Conservation (phyloP, 2,329 filamentous ascomycete species). For the Trichoderma sp. region DNA sequence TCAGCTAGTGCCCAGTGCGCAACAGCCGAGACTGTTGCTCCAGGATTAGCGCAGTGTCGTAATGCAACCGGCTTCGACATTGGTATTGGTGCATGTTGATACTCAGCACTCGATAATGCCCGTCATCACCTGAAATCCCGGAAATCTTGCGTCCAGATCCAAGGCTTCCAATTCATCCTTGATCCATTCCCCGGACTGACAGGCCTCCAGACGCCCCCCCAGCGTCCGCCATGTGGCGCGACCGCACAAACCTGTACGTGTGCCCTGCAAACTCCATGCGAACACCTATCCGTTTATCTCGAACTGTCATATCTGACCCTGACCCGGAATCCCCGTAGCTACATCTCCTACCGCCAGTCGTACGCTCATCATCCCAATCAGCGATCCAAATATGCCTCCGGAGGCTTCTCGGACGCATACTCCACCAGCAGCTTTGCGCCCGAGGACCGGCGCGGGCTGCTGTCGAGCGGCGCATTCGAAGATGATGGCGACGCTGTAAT, state of each 20-base stretch:
- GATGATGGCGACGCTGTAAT: slow-evolving; percentile 94
- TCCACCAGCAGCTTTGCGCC: slow-evolving; percentile 46
- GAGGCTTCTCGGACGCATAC: slow-evolving; percentile 58
- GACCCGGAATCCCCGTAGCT: slow-evolving; percentile 52
- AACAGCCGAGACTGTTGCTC: background rate
- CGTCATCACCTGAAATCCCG: slow-evolving; percentile 19
- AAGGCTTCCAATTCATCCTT: slow-evolving; percentile 12
- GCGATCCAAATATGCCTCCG: slow-evolving; percentile 66
- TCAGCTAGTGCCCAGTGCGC: background rate
- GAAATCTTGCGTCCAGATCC: slow-evolving; percentile 23
- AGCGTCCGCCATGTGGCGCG: slow-evolving; percentile 88
- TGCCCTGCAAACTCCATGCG: background rate
- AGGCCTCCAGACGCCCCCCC: slow-evolving; percentile 27
- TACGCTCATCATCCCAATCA: slow-evolving; percentile 93
- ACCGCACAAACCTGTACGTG: slow-evolving; percentile 93
- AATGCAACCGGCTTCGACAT: slow-evolving; percentile 21
- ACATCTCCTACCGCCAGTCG: slow-evolving; percentile 98
- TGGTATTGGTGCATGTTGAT: background rate
- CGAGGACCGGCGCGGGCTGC: slow-evolving; percentile 71
- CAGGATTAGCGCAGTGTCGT: background rate
- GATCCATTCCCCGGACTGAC: slow-evolving; percentile 25
- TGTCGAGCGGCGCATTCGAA: slow-evolving; percentile 73
- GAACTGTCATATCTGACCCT: slow-evolving; percentile 4
- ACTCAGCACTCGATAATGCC: background rate
- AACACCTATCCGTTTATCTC: background rate